Evolutionary conservation across 805 yeast species (phyloP), one percentile per base, ranked within the genome.

Genomic region (Barnettozyma siamensis): DNA sequence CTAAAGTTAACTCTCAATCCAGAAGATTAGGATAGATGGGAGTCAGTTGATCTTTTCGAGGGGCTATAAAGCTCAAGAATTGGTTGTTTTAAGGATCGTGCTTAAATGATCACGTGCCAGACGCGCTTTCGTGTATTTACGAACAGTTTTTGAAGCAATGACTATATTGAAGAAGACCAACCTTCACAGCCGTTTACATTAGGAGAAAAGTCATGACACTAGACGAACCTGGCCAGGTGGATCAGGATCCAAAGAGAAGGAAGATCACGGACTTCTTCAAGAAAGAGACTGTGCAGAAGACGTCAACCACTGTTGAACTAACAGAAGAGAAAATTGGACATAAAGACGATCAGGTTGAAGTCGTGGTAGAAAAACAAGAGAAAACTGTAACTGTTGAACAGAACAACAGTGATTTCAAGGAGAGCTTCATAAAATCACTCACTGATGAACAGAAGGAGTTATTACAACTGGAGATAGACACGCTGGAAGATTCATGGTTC

Each of bases 401-500:
- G 5, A 35, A 16, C 16, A 18, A 10, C 29, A 15, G 21, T 15
- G 28, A 20, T 15, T 30, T 49, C 40, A 53, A 53, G 17, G 13
- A 31, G 13, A 6, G 28, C 4, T 51, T 51, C 21, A 20, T 39
- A 2, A 8, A 38, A 8, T 41, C 33, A 16, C 42, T 53, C 4
- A 41, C 50, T 4, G 32, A 41, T 4, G 86, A 78, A 34, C 71
- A 76, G 31, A 60, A 54, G 35, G 63, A 62, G 3, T 65, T 88
- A 4, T 69, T 88, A 2, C 60, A 69, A 16, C 64, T 83, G 9
- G 99, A 93, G 58, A 75, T 88, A 31, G 59, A 67, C 1, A 76
- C 86, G 0, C 63, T 93, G 46, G 88, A 86, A 46, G 73, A 74
- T 10, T 69, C 87, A 0, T 93, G 99, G 99, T 75, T 93, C 18